phyloP scores from a whole-genome alignment of 1,139 yeast genomes.

The Groenewaldozyma auringiensis region DNA sequence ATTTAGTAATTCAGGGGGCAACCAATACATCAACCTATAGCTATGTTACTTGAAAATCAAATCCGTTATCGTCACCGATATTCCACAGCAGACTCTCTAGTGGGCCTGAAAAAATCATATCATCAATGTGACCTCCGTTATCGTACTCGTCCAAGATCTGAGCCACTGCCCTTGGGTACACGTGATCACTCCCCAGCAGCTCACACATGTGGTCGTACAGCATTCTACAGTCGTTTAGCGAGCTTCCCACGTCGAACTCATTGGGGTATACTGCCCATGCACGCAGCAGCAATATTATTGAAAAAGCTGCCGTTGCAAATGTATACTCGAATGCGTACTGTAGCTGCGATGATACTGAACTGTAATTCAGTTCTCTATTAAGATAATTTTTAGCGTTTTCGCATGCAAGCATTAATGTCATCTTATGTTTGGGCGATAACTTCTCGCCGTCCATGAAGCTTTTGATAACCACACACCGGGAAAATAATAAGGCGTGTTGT shows the following conservation, averaged over 20 bases:
- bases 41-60: not conserved
- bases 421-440: conserved; percentile 3
- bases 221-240: conserved; percentile 3
- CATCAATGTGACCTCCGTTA: not conserved
- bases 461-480: conserved; percentile 6
- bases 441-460: conserved; percentile 4
- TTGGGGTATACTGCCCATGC: conserved; percentile 5
- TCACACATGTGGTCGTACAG: not conserved
- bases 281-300: conserved; percentile 4
- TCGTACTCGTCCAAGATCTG: conserved; percentile 3
- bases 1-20: too few species aligned
- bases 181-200: conserved; percentile 3
- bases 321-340: conserved; percentile 8
- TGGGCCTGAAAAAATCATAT: not conserved
- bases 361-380: not conserved
- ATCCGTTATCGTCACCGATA: not conserved
- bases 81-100: not conserved
- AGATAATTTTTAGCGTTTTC: conserved; percentile 5
- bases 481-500: conserved; percentile 7
- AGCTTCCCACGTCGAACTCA: not conserved
- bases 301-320: conserved; percentile 8
- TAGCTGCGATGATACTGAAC: conserved; percentile 1
- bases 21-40: too few species aligned
- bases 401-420: conserved; percentile 4
- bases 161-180: conserved; percentile 4